A percentile compares a stretch with the other conserved stretches of the same genome.
Conservation (phyloP, 1,139 yeast species). For the Dujonia santamariae region DNA sequence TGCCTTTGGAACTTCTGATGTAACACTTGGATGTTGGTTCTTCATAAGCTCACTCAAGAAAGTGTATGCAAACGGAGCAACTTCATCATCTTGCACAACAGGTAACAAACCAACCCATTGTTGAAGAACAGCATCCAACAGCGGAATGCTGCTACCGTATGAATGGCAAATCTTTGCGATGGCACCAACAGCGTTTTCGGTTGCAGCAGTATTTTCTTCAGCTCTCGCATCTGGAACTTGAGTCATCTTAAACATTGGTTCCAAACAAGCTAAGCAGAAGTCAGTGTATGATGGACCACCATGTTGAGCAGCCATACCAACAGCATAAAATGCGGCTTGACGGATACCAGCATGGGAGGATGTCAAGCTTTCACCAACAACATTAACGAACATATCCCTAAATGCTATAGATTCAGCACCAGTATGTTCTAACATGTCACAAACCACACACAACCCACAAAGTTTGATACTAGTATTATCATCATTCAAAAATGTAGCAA, state of each 20-base stretch:
- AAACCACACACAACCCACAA: slow-evolving; percentile 77
- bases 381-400: slow-evolving; percentile 61
- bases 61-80: slow-evolving; percentile 82
- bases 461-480: slow-evolving; percentile 65
- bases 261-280: slow-evolving; percentile 65
- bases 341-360: slow-evolving; percentile 73
- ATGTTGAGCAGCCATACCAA: slow-evolving; percentile 83
- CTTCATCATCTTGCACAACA: slow-evolving; percentile 78
- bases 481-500: slow-evolving; percentile 57
- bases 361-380: slow-evolving; percentile 62
- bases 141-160: slow-evolving; percentile 56
- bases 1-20: slow-evolving; percentile 56
- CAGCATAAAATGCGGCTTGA: slow-evolving; percentile 82
- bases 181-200: slow-evolving; percentile 81
- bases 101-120: slow-evolving; percentile 87
- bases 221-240: slow-evolving; percentile 81
- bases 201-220: slow-evolving; percentile 81
- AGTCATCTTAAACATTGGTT: slow-evolving; percentile 70
- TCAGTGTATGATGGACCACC: slow-evolving; percentile 74
- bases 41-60: slow-evolving; percentile 76
- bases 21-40: slow-evolving; percentile 61
- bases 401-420: slow-evolving; percentile 67
- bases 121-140: slow-evolving; percentile 58
- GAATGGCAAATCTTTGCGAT: slow-evolving; percentile 75
- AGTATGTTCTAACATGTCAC: slow-evolving; percentile 77